phyloP scores from a whole-genome alignment of 2,329 filamentous ascomycete genomes.

The Penicillium sp. region DNA sequence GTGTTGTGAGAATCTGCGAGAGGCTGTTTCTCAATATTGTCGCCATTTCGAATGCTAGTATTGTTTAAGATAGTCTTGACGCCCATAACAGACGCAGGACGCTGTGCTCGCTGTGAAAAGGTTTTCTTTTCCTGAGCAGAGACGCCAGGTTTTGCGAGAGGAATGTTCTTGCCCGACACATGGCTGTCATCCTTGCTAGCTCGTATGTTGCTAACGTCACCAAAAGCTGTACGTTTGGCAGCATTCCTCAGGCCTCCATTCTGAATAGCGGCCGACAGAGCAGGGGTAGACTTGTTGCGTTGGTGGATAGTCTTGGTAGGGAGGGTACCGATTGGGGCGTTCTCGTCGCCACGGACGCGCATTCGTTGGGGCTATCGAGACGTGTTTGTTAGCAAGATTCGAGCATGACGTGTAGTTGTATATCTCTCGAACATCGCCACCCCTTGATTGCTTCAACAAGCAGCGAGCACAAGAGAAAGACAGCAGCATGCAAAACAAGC shows the following conservation, averaged over 20 bases:
- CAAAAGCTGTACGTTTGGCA: slow-evolving; percentile 74
- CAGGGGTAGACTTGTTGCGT: slow-evolving; percentile 74
- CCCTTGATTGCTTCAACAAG: background rate
- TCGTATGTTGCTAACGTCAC: slow-evolving; percentile 71
- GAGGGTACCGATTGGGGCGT: slow-evolving; percentile 50
- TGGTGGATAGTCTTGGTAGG: slow-evolving; percentile 65
- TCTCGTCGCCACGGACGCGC: slow-evolving; percentile 66
- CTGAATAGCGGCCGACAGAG: slow-evolving; percentile 52
- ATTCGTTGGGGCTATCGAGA: slow-evolving; percentile 63
- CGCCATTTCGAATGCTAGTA: slow-evolving; percentile 28
- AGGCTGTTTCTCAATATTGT: slow-evolving; percentile 30
- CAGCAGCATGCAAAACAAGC: background rate
- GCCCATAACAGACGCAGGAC: slow-evolving; percentile 45
- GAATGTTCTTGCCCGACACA: slow-evolving; percentile 45
- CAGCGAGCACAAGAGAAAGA: background rate
- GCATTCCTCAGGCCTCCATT: slow-evolving; percentile 58
- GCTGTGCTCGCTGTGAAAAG: slow-evolving; percentile 58
- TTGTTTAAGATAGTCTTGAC: slow-evolving; percentile 37
- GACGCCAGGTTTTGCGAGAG: slow-evolving; percentile 27
- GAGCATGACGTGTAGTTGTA: background rate
- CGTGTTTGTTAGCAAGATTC: slow-evolving; percentile 1
- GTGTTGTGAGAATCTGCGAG: slow-evolving; percentile 23
- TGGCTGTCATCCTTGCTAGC: slow-evolving; percentile 55
- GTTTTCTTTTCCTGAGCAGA: slow-evolving; percentile 40
- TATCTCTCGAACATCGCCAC: background rate